phyloP scores from a whole-genome alignment of 2,329 filamentous ascomycete genomes.

The Nemania serpens region DNA sequence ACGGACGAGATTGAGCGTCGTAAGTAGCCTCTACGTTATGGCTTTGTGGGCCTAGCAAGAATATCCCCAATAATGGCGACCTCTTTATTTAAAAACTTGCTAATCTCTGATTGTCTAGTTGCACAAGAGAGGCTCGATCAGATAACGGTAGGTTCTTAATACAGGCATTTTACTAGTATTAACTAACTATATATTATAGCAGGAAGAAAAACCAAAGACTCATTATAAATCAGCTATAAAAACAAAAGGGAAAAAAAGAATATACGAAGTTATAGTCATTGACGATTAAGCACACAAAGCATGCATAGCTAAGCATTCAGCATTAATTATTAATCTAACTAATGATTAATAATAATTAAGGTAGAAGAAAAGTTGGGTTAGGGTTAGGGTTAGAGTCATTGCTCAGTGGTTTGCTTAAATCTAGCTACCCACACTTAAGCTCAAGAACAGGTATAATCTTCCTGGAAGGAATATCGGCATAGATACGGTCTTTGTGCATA shows the following conservation, averaged over 20 bases:
- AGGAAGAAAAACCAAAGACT: slow-evolving; percentile 19
- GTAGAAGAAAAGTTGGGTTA: too few species aligned
- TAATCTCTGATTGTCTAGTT: slow-evolving; percentile 18
- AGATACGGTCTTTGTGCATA: too few species aligned
- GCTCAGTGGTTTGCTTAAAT: neutral
- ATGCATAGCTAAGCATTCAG: slow-evolving; percentile 24
- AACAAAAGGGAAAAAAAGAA: slow-evolving; percentile 31
- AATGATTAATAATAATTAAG: too few species aligned
- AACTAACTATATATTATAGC: slow-evolving; percentile 7
- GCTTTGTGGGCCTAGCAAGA: neutral
- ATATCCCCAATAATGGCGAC: neutral
- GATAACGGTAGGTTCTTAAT: slow-evolving; percentile 31
- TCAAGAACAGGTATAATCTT: neutral
- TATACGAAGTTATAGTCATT: slow-evolving; percentile 28
- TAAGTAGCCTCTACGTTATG: neutral
- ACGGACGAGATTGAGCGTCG: slow-evolving; percentile 32
- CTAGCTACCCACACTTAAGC: neutral
- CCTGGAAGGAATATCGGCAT: too few species aligned
- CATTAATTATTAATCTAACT: slow-evolving; percentile 33
- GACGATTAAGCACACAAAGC: slow-evolving; percentile 21
- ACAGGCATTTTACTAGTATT: neutral
- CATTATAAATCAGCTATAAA: slow-evolving; percentile 32
- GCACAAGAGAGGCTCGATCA: slow-evolving; percentile 40
- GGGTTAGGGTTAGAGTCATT: neutral
- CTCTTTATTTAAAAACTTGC: neutral